Conservation (phyloP, 495 filamentous ascomycete species). For the Daldinia vernicosa region DNA sequence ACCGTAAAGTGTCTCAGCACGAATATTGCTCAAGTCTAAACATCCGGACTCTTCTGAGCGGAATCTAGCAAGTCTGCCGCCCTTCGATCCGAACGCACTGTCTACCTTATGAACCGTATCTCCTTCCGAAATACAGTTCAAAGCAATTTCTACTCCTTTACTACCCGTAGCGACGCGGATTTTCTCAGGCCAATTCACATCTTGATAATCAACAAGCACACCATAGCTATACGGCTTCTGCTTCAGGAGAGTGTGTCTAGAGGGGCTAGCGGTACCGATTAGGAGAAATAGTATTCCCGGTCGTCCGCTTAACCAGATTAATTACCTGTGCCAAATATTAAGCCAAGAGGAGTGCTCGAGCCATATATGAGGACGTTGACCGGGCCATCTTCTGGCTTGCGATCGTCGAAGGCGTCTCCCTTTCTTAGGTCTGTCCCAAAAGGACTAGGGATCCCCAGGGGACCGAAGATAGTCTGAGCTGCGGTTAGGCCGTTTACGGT, state of each 20-base stretch:
- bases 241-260: constrained; percentile 38
- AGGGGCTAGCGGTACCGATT: constrained; percentile 48
- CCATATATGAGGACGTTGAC: constrained; percentile 51
- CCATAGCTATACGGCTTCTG: constrained; percentile 54
- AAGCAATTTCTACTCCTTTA: constrained; percentile 42
- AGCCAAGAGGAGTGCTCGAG: constrained; percentile 53
- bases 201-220: constrained; percentile 65
- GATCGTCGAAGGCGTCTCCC: not conserved
- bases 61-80: not conserved
- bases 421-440: constrained; percentile 32
- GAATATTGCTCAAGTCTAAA: constrained; percentile 22
- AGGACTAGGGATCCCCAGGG: constrained; percentile 46
- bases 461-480: constrained; percentile 49
- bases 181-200: constrained; percentile 61
- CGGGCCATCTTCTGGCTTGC: not conserved
- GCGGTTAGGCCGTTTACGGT: constrained; percentile 47
- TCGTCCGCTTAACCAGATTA: constrained; percentile 22
- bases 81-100: constrained; percentile 9
- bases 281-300: constrained; percentile 39
- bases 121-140: constrained; percentile 55
- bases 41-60: not conserved
- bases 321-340: constrained; percentile 53
- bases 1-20: constrained; percentile 48
- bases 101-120: constrained; percentile 33
- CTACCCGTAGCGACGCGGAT: constrained; percentile 48